These are phyloP conservation scores for Vitis vinifera DNA, from an alignment of 164 flowering plant species.

Conservation along the genomic window ASM3070453v1 NC_081808.1:21902501-21903000, in stretches of 20 bases:
- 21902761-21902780: not conserved
- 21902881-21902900: not conserved
- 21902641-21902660: conserved; percentile 12
- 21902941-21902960: conserved; percentile 45
- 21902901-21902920: conserved; percentile 4
- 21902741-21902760: conserved; percentile 22
- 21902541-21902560: conserved; percentile 8
- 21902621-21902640: conserved; percentile 13
- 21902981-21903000: conserved; percentile 48
- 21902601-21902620: conserved; percentile 19
- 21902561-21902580: conserved; percentile 1
- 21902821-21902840: not conserved
- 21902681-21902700: conserved; percentile 36
- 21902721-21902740: conserved; percentile 55
- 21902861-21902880: not conserved
- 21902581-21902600: conserved; percentile 19
- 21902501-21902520: conserved; percentile 26
- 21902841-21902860: not conserved
- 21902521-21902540: conserved; percentile 14
- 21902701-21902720: conserved; percentile 53
- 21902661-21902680: conserved; percentile 18
- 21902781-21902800: not conserved
- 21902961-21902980: conserved; percentile 47
- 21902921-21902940: conserved; percentile 61
- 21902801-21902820: not conserved